phyloP scores from a whole-genome alignment of 805 yeast genomes.

The Kluyveromyces aestuarii region DNA sequence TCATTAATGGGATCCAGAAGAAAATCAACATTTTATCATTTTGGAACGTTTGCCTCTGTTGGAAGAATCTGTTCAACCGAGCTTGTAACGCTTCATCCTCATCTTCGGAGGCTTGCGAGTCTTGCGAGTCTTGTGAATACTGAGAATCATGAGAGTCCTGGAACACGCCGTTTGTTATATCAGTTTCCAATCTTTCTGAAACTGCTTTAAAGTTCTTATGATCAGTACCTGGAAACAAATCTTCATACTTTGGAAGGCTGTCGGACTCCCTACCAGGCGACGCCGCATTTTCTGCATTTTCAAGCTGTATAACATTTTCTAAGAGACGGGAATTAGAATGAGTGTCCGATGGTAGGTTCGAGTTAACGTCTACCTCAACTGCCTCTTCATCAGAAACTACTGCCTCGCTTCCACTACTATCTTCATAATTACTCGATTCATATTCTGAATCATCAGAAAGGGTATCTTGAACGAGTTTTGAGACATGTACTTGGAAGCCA shows the following conservation, averaged over 20 bases:
- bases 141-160: neutral
- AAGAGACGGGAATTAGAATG: neutral
- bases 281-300: neutral
- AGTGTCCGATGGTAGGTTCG: neutral
- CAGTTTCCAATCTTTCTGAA: neutral
- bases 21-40: slow-evolving; percentile 81
- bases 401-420: slow-evolving; percentile 13
- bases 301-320: neutral
- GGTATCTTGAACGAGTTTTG: slow-evolving; percentile 28
- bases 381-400: slow-evolving; percentile 6
- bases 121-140: slow-evolving; percentile 14
- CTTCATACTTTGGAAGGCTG: slow-evolving; percentile 64
- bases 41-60: slow-evolving; percentile 37
- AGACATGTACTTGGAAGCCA: slow-evolving; percentile 21
- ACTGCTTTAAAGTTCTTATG: slow-evolving; percentile 4
- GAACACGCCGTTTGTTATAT: neutral
- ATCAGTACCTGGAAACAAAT: slow-evolving; percentile 54
- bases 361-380: neutral
- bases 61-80: slow-evolving; percentile 31
- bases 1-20: slow-evolving; percentile 81
- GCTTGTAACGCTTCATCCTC: slow-evolving; percentile 29
- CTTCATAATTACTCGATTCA: slow-evolving; percentile 25
- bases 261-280: slow-evolving; percentile 26
- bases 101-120: slow-evolving; percentile 20
- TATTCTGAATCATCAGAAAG: slow-evolving; percentile 21